These are phyloP conservation scores for Cyphellophora europaea DNA, from an alignment of 2,329 filamentous ascomycete genomes.

Conservation along the genomic window DNA sequence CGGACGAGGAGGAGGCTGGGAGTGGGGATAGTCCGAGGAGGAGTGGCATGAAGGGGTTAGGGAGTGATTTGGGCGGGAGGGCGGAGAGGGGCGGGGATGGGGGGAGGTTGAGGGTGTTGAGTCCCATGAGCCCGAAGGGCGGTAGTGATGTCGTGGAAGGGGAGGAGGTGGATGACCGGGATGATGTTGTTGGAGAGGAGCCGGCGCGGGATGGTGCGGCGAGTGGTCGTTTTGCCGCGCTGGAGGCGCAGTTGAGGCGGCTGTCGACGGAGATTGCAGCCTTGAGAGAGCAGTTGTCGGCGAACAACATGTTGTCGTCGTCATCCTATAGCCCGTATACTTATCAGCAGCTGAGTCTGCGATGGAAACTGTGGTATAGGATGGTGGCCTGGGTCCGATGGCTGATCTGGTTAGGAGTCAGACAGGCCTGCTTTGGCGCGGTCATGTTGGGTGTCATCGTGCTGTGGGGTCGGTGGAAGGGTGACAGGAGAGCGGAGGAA, in stretches of 20 bases:
- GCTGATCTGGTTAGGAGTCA: slow-evolving; percentile 57
- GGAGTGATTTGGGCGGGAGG: background rate
- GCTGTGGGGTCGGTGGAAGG: slow-evolving; percentile 31
- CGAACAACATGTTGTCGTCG: slow-evolving; percentile 51
- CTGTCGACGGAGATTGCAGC: slow-evolving; percentile 90
- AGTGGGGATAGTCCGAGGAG: slow-evolving; percentile 27
- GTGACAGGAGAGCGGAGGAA: slow-evolving; percentile 32
- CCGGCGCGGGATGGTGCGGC: slow-evolving; percentile 25
- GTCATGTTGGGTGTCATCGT: slow-evolving; percentile 37
- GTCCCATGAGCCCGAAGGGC: slow-evolving; percentile 64
- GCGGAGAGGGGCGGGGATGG: slow-evolving; percentile 1
- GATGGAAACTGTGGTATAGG: slow-evolving; percentile 47
- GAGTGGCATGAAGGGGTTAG: slow-evolving; percentile 37
- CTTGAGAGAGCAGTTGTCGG: slow-evolving; percentile 77
- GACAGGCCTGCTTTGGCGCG: slow-evolving; percentile 66
- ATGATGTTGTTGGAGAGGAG: slow-evolving; percentile 31
- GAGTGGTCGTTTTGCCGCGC: slow-evolving; percentile 33
- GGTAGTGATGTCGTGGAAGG: slow-evolving; percentile 11
- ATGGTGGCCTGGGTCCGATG: slow-evolving; percentile 63
- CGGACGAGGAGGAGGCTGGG: slow-evolving; percentile 27
- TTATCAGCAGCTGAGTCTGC: slow-evolving; percentile 6
- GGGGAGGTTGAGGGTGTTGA: slow-evolving; percentile 60
- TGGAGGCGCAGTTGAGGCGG: slow-evolving; percentile 78
- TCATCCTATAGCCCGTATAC: slow-evolving; percentile 21
- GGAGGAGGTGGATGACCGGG: slow-evolving; percentile 40